phyloP scores from a whole-genome alignment of 176 grass and related monocot species.

The Elymus sibiricus region DNA sequence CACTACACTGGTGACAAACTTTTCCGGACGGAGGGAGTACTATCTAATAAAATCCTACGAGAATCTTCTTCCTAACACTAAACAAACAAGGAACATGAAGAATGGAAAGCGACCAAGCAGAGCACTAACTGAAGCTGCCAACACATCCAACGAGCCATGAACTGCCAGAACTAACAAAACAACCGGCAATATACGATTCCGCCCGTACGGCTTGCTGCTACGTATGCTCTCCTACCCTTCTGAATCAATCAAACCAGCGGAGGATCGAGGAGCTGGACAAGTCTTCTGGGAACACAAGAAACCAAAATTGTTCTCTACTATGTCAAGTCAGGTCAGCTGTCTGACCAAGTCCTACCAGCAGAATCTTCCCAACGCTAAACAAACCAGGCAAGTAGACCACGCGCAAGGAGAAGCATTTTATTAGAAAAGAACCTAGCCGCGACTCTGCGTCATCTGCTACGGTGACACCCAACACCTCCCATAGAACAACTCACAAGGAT shows the following conservation, averaged over 20 bases:
- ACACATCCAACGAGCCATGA: too few species aligned
- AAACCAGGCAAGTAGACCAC: not conserved
- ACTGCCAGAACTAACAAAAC: too few species aligned
- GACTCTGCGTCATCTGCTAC: not conserved
- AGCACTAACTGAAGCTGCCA: too few species aligned
- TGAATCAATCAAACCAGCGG: too few species aligned
- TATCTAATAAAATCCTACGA: not conserved
- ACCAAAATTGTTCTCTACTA: not conserved
- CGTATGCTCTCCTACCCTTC: too few species aligned
- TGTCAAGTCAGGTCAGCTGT: slow-evolving; percentile 36
- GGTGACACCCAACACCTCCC: not conserved
- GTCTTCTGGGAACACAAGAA: slow-evolving; percentile 6
- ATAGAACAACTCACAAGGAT: not conserved
- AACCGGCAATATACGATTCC: too few species aligned
- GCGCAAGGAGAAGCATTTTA: not conserved
- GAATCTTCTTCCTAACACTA: not conserved
- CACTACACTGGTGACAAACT: too few species aligned
- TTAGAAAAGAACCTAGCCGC: not conserved
- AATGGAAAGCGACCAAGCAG: too few species aligned
- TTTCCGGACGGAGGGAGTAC: too few species aligned
- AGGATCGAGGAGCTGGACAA: not conserved
- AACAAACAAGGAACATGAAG: not conserved
- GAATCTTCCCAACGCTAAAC: not conserved
- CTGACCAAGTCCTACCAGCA: slow-evolving; percentile 1
- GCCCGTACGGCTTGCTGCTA: too few species aligned